These are phyloP conservation scores for Dissophora globulifera DNA, from an alignment of 192 early-diverging fungal genomes.

Conservation along the genomic window DNA sequence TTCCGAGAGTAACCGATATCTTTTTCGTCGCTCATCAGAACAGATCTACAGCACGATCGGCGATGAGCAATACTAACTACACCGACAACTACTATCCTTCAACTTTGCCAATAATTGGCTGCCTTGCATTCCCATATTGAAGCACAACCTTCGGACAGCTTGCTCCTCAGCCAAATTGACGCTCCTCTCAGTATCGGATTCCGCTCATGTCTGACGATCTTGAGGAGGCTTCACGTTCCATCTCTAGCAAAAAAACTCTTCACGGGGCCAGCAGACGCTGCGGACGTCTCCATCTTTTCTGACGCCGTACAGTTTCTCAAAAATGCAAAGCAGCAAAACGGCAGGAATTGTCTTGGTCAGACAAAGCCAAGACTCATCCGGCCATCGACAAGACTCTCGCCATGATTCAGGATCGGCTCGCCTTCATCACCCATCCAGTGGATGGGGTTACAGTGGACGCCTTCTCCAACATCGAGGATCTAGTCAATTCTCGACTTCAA, in stretches of 20 bases:
- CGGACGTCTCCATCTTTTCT: background rate
- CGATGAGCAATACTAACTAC: background rate
- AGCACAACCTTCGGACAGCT: too few species aligned
- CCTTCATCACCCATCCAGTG: slow-evolving; percentile 1
- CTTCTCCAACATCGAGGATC: background rate
- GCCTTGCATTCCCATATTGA: too few species aligned
- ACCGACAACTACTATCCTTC: background rate
- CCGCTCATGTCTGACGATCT: background rate
- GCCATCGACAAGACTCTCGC: background rate
- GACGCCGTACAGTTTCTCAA: background rate
- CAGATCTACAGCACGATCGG: background rate
- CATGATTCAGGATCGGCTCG: background rate
- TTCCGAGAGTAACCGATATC: background rate
- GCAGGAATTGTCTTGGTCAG: background rate
- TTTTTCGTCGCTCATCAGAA: background rate
- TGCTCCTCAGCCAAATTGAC: background rate
- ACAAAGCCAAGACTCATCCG: background rate
- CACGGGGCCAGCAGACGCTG: background rate
- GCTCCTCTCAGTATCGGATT: background rate
- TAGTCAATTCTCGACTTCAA: background rate
- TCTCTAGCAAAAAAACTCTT: too few species aligned
- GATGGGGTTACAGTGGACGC: background rate
- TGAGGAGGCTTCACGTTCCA: background rate
- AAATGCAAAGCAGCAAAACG: background rate
- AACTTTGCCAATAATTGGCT: too few species aligned